phyloP scores from a whole-genome alignment of 768 basidiomycete genomes.

The Neoboletus magnificus region DNA sequence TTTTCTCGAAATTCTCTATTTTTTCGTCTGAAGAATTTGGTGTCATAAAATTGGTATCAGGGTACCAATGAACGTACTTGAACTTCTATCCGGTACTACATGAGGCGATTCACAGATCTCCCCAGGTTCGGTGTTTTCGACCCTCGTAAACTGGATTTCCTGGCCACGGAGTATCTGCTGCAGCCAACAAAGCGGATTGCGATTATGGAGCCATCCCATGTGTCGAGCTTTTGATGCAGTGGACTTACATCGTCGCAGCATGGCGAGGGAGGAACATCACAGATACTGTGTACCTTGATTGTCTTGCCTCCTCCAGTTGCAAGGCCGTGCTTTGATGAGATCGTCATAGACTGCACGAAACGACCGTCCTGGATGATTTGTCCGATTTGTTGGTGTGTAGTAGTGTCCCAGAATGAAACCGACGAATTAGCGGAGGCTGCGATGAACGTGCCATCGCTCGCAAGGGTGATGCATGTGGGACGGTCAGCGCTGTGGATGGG shows the following conservation, averaged over 20 bases:
- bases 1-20: not conserved
- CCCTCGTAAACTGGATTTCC: not conserved
- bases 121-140: not conserved
- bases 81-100: not conserved
- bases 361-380: not conserved
- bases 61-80: not conserved
- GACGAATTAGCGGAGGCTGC: not conserved
- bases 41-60: not conserved
- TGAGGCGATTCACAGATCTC: not conserved
- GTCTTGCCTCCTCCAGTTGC: not conserved
- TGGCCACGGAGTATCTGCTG: too few relatives aligned
- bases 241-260: not conserved
- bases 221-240: too few relatives aligned
- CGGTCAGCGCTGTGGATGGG: not conserved
- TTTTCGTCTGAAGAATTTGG: not conserved
- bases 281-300: not conserved
- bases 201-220: not conserved
- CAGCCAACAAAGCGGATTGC: too few relatives aligned
- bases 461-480: not conserved
- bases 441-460: not conserved
- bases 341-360: not conserved
- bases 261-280: not conserved
- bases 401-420: conserved; percentile 9
- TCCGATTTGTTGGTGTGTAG: not conserved
- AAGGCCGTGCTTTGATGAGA: not conserved